These are phyloP conservation scores for Phytophthora syringae DNA, from an alignment of 352 stramenopile species.

Conservation along the genomic window DNA sequence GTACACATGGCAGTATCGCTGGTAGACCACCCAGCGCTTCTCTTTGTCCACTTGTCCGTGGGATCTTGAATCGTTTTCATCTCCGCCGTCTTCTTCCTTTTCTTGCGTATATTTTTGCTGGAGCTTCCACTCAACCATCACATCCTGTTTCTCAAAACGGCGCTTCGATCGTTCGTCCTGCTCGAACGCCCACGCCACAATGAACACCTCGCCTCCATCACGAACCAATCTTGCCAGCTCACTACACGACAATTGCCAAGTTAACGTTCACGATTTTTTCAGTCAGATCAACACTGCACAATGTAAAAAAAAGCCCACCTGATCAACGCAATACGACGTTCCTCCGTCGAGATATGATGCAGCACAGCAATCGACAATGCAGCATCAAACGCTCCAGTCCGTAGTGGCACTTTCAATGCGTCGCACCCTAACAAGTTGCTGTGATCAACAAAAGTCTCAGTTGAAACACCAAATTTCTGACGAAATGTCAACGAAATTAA, in stretches of 20 bases:
- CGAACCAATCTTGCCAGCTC: constrained; percentile 73
- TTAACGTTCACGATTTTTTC: too few species aligned
- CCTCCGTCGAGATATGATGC: constrained; percentile 83
- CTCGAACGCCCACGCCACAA: constrained; percentile 87
- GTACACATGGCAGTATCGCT: constrained; percentile 89
- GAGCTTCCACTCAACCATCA: constrained; percentile 89
- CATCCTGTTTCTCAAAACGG: constrained; percentile 77
- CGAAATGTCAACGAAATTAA: neutral
- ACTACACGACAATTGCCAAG: constrained; percentile 26
- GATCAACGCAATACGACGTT: constrained; percentile 72
- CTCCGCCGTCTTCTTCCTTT: constrained; percentile 4
- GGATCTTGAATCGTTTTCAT: constrained; percentile 1
- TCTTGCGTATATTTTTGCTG: constrained; percentile 76
- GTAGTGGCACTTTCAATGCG: constrained; percentile 68
- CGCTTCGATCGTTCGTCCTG: constrained; percentile 82
- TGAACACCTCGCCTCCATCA: constrained; percentile 58
- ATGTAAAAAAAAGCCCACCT: too few species aligned
- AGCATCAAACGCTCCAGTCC: constrained; percentile 68
- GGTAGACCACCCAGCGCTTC: constrained; percentile 81
- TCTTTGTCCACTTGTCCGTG: constrained; percentile 51
- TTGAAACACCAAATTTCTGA: constrained; percentile 1
- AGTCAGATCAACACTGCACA: too few species aligned
- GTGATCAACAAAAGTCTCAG: neutral
- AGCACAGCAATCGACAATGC: constrained; percentile 85
- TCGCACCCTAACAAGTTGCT: constrained; percentile 79